These are phyloP conservation scores for Thalassiosira livingstoniorum DNA, from an alignment of 352 stramenopile species.

Conservation along the genomic window DNA sequence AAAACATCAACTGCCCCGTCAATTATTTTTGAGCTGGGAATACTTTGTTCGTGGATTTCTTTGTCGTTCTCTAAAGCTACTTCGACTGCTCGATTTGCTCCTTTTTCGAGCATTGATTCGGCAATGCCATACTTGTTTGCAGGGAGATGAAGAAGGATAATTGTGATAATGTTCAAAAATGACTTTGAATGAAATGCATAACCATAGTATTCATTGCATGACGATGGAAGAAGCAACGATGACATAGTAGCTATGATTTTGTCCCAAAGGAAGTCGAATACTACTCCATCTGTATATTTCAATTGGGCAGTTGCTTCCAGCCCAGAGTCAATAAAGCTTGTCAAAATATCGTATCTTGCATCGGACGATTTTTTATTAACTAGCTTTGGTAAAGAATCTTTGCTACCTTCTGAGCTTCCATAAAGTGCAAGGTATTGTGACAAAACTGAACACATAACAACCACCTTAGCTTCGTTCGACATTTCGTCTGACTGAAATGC, in stretches of 20 bases:
- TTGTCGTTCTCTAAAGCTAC: constrained; percentile 60
- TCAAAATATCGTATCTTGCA: constrained; percentile 64
- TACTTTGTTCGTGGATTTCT: constrained; percentile 15
- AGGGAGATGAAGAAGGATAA: constrained; percentile 54
- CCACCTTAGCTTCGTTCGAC: constrained; percentile 54
- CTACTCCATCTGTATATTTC: constrained; percentile 40
- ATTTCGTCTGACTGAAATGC: constrained; percentile 61
- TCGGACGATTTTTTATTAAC: constrained; percentile 40
- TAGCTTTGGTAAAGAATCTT: neutral
- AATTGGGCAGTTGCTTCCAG: constrained; percentile 48
- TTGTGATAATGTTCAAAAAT: constrained; percentile 61
- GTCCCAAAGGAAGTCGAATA: constrained; percentile 63
- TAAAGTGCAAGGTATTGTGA: constrained; percentile 60
- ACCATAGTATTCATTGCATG: constrained; percentile 50
- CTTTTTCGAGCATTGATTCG: constrained; percentile 62
- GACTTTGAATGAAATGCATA: constrained; percentile 65
- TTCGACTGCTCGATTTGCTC: constrained; percentile 59
- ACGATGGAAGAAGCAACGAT: constrained; percentile 51
- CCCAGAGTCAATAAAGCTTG: constrained; percentile 60
- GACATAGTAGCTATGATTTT: constrained; percentile 53
- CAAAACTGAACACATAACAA: constrained; percentile 68
- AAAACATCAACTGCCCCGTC: constrained; percentile 60
- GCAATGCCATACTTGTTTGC: constrained; percentile 45
- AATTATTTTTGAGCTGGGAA: constrained; percentile 7
- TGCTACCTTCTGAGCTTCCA: constrained; percentile 26